Evolutionary conservation across 768 basidiomycete genomes (phyloP).

Genomic region (Myochromella boudieri): DNA sequence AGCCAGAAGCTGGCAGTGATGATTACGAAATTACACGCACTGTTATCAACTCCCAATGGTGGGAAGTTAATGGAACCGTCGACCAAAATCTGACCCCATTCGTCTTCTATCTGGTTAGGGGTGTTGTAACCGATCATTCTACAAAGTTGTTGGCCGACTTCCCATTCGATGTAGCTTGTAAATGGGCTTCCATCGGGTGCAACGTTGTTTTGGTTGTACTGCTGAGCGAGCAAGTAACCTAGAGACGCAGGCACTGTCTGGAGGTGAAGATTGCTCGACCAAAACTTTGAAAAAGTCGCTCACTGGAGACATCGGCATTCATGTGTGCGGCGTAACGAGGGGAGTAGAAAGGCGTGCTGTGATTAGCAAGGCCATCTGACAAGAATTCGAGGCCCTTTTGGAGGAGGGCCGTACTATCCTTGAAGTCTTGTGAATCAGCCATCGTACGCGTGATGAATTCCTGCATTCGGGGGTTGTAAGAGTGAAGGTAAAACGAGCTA

Average conservation of each 20-base stretch:
- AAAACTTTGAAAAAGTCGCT: not conserved
- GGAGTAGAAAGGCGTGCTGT: not conserved
- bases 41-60: too few relatives aligned
- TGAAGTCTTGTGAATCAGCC: too few relatives aligned
- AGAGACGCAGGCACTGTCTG: not conserved
- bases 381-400: not conserved
- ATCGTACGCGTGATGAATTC: not conserved
- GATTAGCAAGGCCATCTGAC: not conserved
- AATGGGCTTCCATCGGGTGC: not conserved
- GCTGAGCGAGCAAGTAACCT: not conserved
- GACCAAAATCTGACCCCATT: too few relatives aligned
- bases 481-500: not conserved
- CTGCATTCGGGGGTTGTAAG: not conserved
- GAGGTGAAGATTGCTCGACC: not conserved
- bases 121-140: not conserved
- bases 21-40: too few relatives aligned
- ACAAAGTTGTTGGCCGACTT: not conserved
- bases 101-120: not conserved
- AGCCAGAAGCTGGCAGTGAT: too few relatives aligned
- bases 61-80: too few relatives aligned
- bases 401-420: too few relatives aligned
- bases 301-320: not conserved
- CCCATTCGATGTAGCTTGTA: not conserved
- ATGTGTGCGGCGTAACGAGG: not conserved
- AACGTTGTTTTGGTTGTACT: not conserved